phyloP scores from a whole-genome alignment of 2,329 filamentous ascomycete species.

The Mycosphaerelloides madeirae region DNA sequence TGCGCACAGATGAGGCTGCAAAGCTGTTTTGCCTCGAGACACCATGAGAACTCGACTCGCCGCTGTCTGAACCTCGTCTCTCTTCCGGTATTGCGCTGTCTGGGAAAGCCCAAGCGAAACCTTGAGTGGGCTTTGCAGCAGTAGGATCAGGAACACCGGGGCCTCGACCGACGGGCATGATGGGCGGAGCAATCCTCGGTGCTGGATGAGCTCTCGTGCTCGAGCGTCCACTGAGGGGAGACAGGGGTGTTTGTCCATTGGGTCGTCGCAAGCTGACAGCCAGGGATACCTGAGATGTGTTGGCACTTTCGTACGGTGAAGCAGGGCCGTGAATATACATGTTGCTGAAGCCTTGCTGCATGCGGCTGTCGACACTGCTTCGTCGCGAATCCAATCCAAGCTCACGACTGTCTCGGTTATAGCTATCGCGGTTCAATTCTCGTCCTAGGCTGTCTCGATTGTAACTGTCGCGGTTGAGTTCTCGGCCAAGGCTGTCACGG shows the following conservation, averaged over 20 bases:
- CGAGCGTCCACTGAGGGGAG: constrained; percentile 37
- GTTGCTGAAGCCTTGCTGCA: constrained; percentile 67
- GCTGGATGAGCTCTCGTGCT: constrained; percentile 37
- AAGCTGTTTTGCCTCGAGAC: constrained; percentile 69
- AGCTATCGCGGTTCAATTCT: constrained; percentile 23
- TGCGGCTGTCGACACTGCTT: constrained; percentile 74
- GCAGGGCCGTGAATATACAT: constrained; percentile 59
- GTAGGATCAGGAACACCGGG: constrained; percentile 58
- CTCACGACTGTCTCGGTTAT: constrained; percentile 37
- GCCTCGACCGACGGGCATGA: constrained; percentile 63
- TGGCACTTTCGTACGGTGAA: constrained; percentile 71
- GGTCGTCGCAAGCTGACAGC: constrained; percentile 61
- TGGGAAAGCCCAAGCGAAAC: constrained; percentile 79
- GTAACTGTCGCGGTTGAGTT: constrained; percentile 34
- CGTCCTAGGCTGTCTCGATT: constrained; percentile 23
- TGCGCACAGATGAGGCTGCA: constrained; percentile 71
- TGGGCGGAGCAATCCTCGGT: constrained; percentile 66
- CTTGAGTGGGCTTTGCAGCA: constrained; percentile 74
- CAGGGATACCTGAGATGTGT: constrained; percentile 70
- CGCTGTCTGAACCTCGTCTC: constrained; percentile 45
- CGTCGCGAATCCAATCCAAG: constrained; percentile 56
- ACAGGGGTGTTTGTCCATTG: constrained; percentile 44
- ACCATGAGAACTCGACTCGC: constrained; percentile 45
- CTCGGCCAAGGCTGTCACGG: constrained; percentile 23
- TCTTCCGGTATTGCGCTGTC: constrained; percentile 60